These are phyloP conservation scores for Graphiopsis chlorocephala DNA, from an alignment of 2,329 filamentous ascomycete genomes.

Conservation along the genomic window DNA sequence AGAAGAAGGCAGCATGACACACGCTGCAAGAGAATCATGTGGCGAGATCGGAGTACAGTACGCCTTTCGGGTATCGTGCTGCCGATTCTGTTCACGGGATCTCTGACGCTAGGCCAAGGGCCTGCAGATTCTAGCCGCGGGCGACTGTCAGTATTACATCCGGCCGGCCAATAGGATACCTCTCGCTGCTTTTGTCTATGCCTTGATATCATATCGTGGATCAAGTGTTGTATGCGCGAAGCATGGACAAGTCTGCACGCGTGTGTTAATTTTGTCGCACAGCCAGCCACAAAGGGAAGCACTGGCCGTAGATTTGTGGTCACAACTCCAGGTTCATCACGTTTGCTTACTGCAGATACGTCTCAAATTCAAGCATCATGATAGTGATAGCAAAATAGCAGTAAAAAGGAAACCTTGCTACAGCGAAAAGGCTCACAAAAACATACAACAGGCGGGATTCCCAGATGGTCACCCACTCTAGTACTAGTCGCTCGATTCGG, in stretches of 20 bases:
- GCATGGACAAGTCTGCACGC: background rate
- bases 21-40: background rate
- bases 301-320: background rate
- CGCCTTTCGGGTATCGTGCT: background rate
- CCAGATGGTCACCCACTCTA: background rate
- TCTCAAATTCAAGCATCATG: background rate
- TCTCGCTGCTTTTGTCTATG: background rate
- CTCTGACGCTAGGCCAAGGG: slow-evolving; percentile 7
- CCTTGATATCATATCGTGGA: background rate
- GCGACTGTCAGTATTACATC: background rate
- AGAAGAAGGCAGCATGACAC: background rate
- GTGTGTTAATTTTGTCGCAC: background rate
- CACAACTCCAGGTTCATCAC: background rate
- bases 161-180: background rate
- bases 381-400: background rate
- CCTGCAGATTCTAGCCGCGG: slow-evolving; percentile 7
- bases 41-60: background rate
- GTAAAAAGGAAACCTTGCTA: background rate
- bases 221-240: background rate
- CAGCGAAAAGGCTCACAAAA: background rate
- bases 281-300: too few relatives aligned
- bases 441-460: background rate
- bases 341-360: background rate
- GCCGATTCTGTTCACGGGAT: background rate
- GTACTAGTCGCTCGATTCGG: background rate